phyloP scores from a whole-genome alignment of 345 rosid genomes.

The Moringa oleifera region DNA sequence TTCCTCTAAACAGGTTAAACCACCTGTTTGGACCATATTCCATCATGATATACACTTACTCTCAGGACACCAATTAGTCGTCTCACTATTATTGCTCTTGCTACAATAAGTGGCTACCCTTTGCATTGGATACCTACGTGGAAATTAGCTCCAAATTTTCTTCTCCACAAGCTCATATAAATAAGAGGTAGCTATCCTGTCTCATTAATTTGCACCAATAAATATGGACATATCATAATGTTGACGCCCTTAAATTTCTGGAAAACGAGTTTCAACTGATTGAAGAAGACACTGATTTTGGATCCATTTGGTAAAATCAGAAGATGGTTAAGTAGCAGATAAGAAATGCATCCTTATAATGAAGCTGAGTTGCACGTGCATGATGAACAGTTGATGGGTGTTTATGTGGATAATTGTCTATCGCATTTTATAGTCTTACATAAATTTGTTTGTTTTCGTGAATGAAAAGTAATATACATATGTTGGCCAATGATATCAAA shows the following conservation, averaged over 20 bases:
- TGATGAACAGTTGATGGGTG: background rate
- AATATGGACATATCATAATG: constrained; percentile 6
- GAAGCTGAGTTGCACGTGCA: background rate
- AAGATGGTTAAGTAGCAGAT: background rate
- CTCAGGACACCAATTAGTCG: constrained; percentile 10
- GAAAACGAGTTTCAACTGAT: constrained; percentile 4
- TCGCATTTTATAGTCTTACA: no score
- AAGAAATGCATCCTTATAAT: background rate
- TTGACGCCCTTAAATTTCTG: constrained; percentile 2
- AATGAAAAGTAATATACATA: no score
- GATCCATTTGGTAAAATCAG: constrained; percentile 4
- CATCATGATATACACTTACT: constrained; percentile 14
- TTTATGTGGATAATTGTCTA: background rate
- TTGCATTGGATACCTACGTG: constrained; percentile 7
- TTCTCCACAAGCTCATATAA: no score
- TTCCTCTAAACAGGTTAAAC: constrained; percentile 7
- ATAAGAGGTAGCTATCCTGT: constrained; percentile 6
- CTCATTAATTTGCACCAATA: constrained; percentile 8
- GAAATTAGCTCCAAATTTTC: background rate
- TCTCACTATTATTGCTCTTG: constrained; percentile 8
- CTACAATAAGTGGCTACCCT: constrained; percentile 17
- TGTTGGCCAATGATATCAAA: no score
- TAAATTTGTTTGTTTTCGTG: no score
- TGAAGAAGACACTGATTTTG: constrained; percentile 9
- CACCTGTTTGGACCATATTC: constrained; percentile 23